These are phyloP conservation scores for Melampsora larici-populina DNA, from an alignment of 1,284 basidiomycete species.

Conservation along the genomic window DNA sequence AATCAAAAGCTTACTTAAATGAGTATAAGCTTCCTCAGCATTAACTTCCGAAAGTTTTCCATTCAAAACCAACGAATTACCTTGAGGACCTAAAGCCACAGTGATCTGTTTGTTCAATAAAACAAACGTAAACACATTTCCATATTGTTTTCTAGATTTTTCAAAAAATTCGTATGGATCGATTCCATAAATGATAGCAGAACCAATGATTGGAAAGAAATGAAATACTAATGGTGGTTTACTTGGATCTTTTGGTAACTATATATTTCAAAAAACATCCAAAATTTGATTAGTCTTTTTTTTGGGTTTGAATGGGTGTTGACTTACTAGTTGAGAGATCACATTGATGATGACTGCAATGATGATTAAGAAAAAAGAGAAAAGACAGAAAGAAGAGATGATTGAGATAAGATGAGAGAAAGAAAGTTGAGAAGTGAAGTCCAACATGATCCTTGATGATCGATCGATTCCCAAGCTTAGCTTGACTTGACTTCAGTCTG, in stretches of 20 bases:
- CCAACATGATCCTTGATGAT: no score
- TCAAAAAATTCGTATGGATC: conserved; percentile 75
- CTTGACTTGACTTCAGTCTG: no score
- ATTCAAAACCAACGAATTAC: conserved; percentile 90
- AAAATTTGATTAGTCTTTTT: not conserved
- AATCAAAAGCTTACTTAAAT: conserved; percentile 55
- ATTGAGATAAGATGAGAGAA: not conserved
- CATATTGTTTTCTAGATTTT: conserved; percentile 71
- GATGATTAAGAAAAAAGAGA: not conserved
- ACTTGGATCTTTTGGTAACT: conserved; percentile 48
- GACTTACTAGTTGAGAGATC: not conserved
- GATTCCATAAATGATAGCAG: conserved; percentile 69
- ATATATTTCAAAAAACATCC: conserved; percentile 6
- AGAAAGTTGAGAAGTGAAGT: not conserved
- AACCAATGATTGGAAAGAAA: conserved; percentile 71
- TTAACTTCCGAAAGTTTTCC: conserved; percentile 88
- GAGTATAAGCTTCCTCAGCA: conserved; percentile 92
- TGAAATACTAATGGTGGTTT: conserved; percentile 75
- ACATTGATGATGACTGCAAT: not conserved
- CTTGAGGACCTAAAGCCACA: conserved; percentile 84
- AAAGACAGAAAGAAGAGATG: not conserved
- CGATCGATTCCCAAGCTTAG: no score
- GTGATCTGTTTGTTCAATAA: conserved; percentile 85
- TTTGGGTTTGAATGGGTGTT: not conserved
- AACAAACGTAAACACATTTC: conserved; percentile 86